Evolutionary conservation across 805 yeast genomes (phyloP).

Genomic region (Yamadazyma nakazawae): DNA sequence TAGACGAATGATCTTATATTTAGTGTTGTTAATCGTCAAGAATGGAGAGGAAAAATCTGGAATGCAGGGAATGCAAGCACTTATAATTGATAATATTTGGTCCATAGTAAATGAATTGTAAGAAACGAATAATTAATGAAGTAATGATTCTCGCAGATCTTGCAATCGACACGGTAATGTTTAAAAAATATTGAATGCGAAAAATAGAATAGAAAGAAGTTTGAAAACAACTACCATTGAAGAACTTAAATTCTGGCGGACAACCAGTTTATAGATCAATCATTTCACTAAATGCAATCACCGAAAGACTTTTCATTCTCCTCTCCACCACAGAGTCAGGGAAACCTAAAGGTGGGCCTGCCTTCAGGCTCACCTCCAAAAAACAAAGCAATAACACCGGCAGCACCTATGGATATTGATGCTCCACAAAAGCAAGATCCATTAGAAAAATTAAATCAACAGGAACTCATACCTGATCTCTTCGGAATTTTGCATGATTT

Average conservation of each 20-base stretch:
- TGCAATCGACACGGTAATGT: no score
- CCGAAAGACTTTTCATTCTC: conserved; percentile 2
- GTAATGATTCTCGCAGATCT: no score
- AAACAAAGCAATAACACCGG: not conserved
- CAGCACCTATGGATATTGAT: conserved; percentile 11
- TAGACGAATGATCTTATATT: conserved; percentile 62
- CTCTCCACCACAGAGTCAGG: conserved; percentile 5
- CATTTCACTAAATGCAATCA: conserved; percentile 1
- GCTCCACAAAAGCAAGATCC: conserved; percentile 9
- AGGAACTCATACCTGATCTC: conserved; percentile 37
- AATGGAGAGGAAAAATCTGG: conserved; percentile 48
- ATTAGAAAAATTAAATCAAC: conserved; percentile 24
- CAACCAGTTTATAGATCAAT: no score
- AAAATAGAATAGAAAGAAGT: no score
- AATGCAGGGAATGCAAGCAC: conserved; percentile 45
- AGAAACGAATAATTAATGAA: no score
- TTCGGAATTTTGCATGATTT: conserved; percentile 33
- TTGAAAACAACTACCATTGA: no score
- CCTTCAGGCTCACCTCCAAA: not conserved
- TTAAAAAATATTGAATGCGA: no score
- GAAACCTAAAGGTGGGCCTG: not conserved
- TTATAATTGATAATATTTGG: conserved; percentile 17
- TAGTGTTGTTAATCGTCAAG: conserved; percentile 57
- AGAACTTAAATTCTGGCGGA: no score
- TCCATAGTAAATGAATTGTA: conserved; percentile 17